A percentile compares a stretch with the other conserved stretches of the same genome.
These are phyloP conservation scores for Podaxis sp. DNA, from an alignment of 768 basidiomycete genomes.

Conservation along the genomic window DNA sequence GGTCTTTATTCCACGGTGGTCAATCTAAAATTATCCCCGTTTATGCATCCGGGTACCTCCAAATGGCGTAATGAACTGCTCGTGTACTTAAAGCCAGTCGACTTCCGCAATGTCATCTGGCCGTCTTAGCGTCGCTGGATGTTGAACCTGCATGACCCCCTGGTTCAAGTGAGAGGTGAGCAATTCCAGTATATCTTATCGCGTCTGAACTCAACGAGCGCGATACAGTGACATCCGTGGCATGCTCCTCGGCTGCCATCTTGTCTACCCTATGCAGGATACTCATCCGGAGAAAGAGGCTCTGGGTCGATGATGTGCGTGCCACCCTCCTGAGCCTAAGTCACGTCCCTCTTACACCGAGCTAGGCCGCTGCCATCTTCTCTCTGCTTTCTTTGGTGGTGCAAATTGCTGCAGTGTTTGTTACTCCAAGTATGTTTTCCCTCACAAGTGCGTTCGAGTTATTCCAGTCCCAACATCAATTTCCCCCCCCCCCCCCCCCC, in stretches of 20 bases:
- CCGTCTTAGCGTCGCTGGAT: conserved; percentile 6
- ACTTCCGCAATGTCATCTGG: not conserved
- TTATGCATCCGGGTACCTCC: conserved; percentile 1
- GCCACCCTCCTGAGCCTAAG: not conserved
- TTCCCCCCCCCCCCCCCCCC: not conserved
- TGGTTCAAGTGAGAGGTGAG: conserved; percentile 8
- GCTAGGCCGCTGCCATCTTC: conserved; percentile 25
- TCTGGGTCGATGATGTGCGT: conserved; percentile 36
- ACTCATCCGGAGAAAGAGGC: conserved; percentile 23
- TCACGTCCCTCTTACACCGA: not conserved
- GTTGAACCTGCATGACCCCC: conserved; percentile 5
- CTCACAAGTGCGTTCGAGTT: not conserved
- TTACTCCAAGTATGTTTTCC: conserved; percentile 19
- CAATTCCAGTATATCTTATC: not conserved
- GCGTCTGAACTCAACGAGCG: not conserved
- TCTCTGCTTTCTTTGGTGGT: conserved; percentile 22
- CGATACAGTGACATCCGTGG: conserved; percentile 24
- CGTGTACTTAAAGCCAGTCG: conserved; percentile 6
- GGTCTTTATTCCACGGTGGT: conserved; percentile 1
- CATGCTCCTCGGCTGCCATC: conserved; percentile 30
- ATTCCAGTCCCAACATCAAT: not conserved
- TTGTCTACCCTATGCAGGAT: conserved; percentile 26
- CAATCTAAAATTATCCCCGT: conserved; percentile 1
- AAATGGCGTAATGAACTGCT: conserved; percentile 4
- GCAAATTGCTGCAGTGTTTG: conserved; percentile 26